A percentile compares a stretch with the other conserved stretches of the same genome.
Evolutionary conservation across 805 yeast genomes (phyloP).

Genomic region (Kluyveromyces nonfermentans): DNA sequence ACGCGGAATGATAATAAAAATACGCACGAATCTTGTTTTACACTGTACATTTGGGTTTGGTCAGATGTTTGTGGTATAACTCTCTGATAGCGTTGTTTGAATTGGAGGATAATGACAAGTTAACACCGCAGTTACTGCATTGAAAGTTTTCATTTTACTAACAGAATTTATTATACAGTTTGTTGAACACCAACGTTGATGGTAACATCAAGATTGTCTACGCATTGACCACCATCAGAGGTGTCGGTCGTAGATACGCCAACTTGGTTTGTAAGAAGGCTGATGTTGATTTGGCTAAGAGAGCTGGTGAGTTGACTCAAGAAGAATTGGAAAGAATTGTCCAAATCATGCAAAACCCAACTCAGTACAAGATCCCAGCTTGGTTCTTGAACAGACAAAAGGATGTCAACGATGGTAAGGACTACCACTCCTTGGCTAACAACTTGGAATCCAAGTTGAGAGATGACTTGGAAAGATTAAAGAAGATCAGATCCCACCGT

Average conservation of each 20-base stretch:
- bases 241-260: constrained; percentile 99
- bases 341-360: constrained; percentile 99
- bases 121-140: neutral
- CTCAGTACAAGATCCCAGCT: constrained; percentile 97
- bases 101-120: neutral
- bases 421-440: constrained; percentile 98
- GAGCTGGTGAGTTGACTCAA: constrained; percentile 99
- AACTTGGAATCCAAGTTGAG: constrained; percentile 98
- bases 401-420: constrained; percentile 97
- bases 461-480: constrained; percentile 99
- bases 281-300: constrained; percentile 94
- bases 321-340: constrained; percentile 99
- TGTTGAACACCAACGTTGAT: constrained; percentile 99
- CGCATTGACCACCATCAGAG: constrained; percentile 99
- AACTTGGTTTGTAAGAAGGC: constrained; percentile 99
- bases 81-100: neutral
- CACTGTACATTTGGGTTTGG: neutral
- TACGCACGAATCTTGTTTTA: neutral
- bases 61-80: neutral
- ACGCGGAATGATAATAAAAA: neutral
- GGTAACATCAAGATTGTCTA: constrained; percentile 99
- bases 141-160: constrained; percentile 22
- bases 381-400: constrained; percentile 99
- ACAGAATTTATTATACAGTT: constrained; percentile 50
- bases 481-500: constrained; percentile 99